Conservation (phyloP, 2,329 filamentous ascomycete species). For the Talaromyces rugulosus region DNA sequence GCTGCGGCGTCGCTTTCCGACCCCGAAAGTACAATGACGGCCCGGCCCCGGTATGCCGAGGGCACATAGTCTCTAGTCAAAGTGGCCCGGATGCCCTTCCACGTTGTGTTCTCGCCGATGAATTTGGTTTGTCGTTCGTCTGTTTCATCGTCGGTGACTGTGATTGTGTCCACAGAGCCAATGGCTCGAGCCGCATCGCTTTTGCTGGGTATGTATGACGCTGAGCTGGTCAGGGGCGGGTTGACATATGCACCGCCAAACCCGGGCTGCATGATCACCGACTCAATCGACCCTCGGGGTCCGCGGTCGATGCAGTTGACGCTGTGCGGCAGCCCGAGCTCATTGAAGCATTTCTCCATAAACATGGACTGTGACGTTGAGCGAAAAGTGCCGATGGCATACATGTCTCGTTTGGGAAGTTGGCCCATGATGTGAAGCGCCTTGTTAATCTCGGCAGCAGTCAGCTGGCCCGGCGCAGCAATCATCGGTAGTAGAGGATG, state of each 20-base stretch:
- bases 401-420: slow-evolving; percentile 73
- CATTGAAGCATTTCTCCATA: slow-evolving; percentile 79
- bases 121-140: slow-evolving; percentile 51
- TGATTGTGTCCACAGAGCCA: slow-evolving; percentile 76
- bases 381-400: slow-evolving; percentile 69
- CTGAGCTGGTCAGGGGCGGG: slow-evolving; percentile 59
- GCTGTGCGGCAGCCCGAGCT: slow-evolving; percentile 79
- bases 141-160: slow-evolving; percentile 50
- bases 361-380: slow-evolving; percentile 77
- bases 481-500: slow-evolving; percentile 80
- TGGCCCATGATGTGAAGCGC: slow-evolving; percentile 75
- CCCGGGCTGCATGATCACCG: slow-evolving; percentile 65
- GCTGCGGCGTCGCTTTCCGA: slow-evolving; percentile 72
- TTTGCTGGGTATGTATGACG: slow-evolving; percentile 59
- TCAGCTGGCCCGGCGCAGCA: slow-evolving; percentile 80
- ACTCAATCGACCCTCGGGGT: slow-evolving; percentile 63
- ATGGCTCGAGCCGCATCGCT: slow-evolving; percentile 75
- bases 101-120: slow-evolving; percentile 76
- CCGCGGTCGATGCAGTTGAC: slow-evolving; percentile 71
- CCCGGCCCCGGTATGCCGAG: slow-evolving; percentile 71
- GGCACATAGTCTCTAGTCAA: slow-evolving; percentile 77
- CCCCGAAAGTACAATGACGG: slow-evolving; percentile 70
- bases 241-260: slow-evolving; percentile 82
- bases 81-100: slow-evolving; percentile 80
- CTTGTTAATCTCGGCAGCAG: slow-evolving; percentile 78